Evolutionary conservation across 208 protist species (phyloP).

Genomic region (Herpetomonas samuelpessoai): DNA sequence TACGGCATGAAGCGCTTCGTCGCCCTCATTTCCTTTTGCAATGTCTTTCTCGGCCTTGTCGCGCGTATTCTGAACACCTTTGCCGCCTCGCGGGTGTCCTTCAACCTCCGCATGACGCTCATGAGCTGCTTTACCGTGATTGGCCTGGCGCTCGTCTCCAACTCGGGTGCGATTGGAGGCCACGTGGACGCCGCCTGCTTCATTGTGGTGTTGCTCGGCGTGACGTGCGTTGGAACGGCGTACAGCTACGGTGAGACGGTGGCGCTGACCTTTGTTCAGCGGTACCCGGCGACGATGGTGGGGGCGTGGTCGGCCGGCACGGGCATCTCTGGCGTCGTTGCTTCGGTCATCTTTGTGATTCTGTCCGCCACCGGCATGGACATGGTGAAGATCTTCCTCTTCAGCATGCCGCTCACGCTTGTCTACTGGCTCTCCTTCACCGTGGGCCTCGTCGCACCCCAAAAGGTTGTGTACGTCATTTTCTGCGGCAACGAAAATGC

Average conservation of each 20-base stretch:
- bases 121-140: slow-evolving; percentile 42
- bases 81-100: slow-evolving; percentile 52
- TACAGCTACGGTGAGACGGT: slow-evolving; percentile 82
- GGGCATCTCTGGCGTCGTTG: slow-evolving; percentile 82
- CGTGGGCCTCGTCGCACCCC: slow-evolving; percentile 57
- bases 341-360: slow-evolving; percentile 72
- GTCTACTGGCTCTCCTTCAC: slow-evolving; percentile 75
- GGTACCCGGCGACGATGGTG: slow-evolving; percentile 71
- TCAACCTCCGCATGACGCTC: slow-evolving; percentile 69
- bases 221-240: slow-evolving; percentile 55
- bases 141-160: slow-evolving; percentile 79
- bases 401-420: slow-evolving; percentile 55
- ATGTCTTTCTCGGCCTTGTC: slow-evolving; percentile 86
- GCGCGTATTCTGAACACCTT: slow-evolving; percentile 76
- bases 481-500: not conserved
- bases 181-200: slow-evolving; percentile 51
- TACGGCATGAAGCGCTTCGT: slow-evolving; percentile 69
- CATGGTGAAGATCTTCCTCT: slow-evolving; percentile 57
- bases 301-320: slow-evolving; percentile 87
- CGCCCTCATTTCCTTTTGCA: slow-evolving; percentile 68
- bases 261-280: slow-evolving; percentile 73
- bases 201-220: slow-evolving; percentile 64
- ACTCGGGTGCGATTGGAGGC: slow-evolving; percentile 45
- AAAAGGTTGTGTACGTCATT: slow-evolving; percentile 33
- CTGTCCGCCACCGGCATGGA: slow-evolving; percentile 48